Evolutionary conservation across 2,329 filamentous ascomycete genomes (phyloP).

Genomic region (Zymoseptoria pseudotritici): DNA sequence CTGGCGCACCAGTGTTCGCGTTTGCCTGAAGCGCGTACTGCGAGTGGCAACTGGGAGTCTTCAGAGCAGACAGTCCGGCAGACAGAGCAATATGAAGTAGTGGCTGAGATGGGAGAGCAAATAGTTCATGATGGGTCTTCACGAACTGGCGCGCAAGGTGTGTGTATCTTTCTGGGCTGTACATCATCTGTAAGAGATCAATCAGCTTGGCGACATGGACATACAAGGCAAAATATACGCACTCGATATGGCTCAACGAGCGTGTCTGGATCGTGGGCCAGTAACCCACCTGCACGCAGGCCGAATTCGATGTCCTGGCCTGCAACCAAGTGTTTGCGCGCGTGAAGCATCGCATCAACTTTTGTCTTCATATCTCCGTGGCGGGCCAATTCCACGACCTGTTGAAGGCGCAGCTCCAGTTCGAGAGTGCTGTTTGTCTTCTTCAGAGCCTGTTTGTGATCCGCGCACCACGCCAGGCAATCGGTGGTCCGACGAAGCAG

Average conservation of each 20-base stretch:
- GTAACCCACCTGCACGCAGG: slow-evolving; percentile 69
- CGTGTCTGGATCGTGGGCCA: slow-evolving; percentile 64
- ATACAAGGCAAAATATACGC: slow-evolving; percentile 14
- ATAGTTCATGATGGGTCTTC: slow-evolving; percentile 75
- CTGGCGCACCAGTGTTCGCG: slow-evolving; percentile 57
- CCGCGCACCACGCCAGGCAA: slow-evolving; percentile 80
- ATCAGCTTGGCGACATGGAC: slow-evolving; percentile 1
- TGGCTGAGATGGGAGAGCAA: slow-evolving; percentile 72
- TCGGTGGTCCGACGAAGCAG: slow-evolving; percentile 62
- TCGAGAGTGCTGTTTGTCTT: slow-evolving; percentile 86
- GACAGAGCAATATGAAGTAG: slow-evolving; percentile 85
- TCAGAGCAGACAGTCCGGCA: slow-evolving; percentile 86
- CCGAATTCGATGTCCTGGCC: slow-evolving; percentile 61
- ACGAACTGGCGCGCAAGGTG: slow-evolving; percentile 74
- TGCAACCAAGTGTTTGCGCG: slow-evolving; percentile 69
- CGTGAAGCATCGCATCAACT: slow-evolving; percentile 71
- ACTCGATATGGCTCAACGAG: slow-evolving; percentile 54
- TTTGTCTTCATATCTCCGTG: slow-evolving; percentile 56
- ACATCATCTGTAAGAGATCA: slow-evolving; percentile 55
- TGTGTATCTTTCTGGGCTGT: slow-evolving; percentile 64
- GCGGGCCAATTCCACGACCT: slow-evolving; percentile 86
- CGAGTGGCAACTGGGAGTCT: slow-evolving; percentile 88
- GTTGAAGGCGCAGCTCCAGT: slow-evolving; percentile 86
- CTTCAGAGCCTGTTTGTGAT: slow-evolving; percentile 86
- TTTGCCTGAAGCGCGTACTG: slow-evolving; percentile 51